Evolutionary conservation across 2,329 filamentous ascomycete species (phyloP).

Genomic region (Fusarium sp.): DNA sequence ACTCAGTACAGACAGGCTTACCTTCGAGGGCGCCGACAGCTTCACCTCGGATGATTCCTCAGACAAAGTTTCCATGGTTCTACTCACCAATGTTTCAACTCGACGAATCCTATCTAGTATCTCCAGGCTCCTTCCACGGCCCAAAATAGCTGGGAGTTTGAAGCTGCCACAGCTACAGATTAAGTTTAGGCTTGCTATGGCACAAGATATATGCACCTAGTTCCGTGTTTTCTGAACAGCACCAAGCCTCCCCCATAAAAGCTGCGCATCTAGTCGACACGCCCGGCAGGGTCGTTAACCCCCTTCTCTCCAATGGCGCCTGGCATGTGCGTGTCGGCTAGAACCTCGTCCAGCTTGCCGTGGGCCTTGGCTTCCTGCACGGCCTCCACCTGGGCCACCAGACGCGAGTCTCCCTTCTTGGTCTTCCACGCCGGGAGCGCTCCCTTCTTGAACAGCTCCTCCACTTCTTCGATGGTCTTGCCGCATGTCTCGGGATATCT

Average conservation of each 20-base stretch:
- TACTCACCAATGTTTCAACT: no score
- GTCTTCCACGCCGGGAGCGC: conserved; percentile 23
- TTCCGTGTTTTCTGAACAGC: no score
- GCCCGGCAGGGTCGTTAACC: not conserved
- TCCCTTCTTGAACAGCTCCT: conserved; percentile 14
- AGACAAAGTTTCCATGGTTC: not conserved
- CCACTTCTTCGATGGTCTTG: conserved; percentile 23
- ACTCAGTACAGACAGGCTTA: no score
- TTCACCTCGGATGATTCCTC: not conserved
- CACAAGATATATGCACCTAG: no score
- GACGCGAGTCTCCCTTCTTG: conserved; percentile 22
- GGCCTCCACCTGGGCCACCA: conserved; percentile 17
- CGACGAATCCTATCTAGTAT: not conserved
- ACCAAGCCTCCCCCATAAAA: not conserved
- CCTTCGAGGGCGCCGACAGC: not conserved
- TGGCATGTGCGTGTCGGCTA: not conserved
- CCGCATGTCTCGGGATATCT: conserved; percentile 25
- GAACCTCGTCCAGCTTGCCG: conserved; percentile 19
- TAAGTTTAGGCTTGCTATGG: no score
- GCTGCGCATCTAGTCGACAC: not conserved
- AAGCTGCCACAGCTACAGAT: no score
- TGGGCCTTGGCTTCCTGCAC: conserved; percentile 21
- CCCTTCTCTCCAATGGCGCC: conserved; percentile 3
- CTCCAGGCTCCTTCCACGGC: not conserved
- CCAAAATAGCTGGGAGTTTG: not conserved